These are phyloP conservation scores for Claviceps africana DNA, from an alignment of 2,329 filamentous ascomycete species.

Conservation along the genomic window DNA sequence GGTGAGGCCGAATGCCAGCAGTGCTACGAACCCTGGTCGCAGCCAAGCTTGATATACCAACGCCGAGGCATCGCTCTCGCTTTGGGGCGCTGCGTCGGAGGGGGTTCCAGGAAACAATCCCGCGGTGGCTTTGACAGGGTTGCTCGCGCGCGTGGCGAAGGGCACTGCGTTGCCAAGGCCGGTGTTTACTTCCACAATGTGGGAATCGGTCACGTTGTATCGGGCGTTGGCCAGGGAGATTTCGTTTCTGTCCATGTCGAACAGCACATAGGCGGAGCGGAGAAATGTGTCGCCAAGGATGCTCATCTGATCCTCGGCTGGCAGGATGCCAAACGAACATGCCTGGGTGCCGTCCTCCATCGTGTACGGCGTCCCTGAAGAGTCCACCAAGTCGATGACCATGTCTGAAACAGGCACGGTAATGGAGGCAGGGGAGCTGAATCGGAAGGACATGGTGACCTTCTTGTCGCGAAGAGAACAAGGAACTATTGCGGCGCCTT, in stretches of 20 bases:
- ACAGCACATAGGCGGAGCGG: slow-evolving; percentile 61
- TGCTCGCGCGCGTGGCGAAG: slow-evolving; percentile 19
- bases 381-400: slow-evolving; percentile 36
- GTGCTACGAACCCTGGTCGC: neutral
- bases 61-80: neutral
- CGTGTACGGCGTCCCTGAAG: slow-evolving; percentile 24
- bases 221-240: slow-evolving; percentile 56
- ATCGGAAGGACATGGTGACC: slow-evolving; percentile 34
- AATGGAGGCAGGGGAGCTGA: slow-evolving; percentile 36
- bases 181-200: slow-evolving; percentile 40
- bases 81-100: neutral
- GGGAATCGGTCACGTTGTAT: slow-evolving; percentile 36
- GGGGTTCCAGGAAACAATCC: neutral
- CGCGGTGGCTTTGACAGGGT: slow-evolving; percentile 32
- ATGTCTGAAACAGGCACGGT: slow-evolving; percentile 44
- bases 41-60: neutral
- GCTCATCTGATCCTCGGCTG: slow-evolving; percentile 38
- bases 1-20: neutral
- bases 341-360: slow-evolving; percentile 40
- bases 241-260: slow-evolving; percentile 57
- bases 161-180: slow-evolving; percentile 19
- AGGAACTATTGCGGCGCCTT: slow-evolving; percentile 46
- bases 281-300: slow-evolving; percentile 65
- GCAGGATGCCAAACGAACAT: slow-evolving; percentile 55
- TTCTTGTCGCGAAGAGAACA: slow-evolving; percentile 34